phyloP scores from a whole-genome alignment of 208 protist genomes.

The Kentomonas sorsogonicus region DNA sequence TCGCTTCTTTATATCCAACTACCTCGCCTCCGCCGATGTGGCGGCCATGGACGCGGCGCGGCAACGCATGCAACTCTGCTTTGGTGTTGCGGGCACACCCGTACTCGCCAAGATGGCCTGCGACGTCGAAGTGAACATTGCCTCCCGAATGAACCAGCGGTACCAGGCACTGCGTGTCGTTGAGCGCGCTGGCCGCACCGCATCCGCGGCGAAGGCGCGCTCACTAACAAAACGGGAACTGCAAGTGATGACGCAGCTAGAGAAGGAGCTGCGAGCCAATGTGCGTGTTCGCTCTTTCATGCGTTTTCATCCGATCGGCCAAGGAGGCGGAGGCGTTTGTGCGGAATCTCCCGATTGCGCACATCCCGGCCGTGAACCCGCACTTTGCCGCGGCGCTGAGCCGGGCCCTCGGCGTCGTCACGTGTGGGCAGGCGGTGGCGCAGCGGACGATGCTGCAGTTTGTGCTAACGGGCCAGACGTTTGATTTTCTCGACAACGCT shows the following conservation, averaged over 20 bases:
- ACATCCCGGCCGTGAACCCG: conserved; percentile 48
- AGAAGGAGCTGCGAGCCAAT: not conserved
- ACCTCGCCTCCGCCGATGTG: too few relatives aligned
- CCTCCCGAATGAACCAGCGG: too few relatives aligned
- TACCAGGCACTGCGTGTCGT: too few relatives aligned
- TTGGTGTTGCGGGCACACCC: conserved; percentile 54
- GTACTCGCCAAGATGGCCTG: conserved; percentile 84
- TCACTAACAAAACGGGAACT: too few relatives aligned
- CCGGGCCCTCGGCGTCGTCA: conserved; percentile 50
- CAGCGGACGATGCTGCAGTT: conserved; percentile 38
- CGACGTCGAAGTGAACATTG: conserved; percentile 47
- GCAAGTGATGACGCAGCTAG: not conserved
- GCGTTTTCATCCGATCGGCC: conserved; percentile 28
- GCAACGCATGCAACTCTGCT: too few relatives aligned
- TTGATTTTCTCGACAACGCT: conserved; percentile 30
- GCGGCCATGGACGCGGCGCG: too few relatives aligned
- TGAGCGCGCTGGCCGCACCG: too few relatives aligned
- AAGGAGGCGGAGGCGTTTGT: conserved; percentile 43
- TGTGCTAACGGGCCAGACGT: conserved; percentile 40
- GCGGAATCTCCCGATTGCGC: conserved; percentile 27
- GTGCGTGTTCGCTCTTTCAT: conserved; percentile 39
- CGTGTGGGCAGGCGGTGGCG: conserved; percentile 36
- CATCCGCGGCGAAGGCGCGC: too few relatives aligned
- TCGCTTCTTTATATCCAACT: too few relatives aligned
- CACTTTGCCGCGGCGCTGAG: conserved; percentile 51